A percentile compares a stretch with the other conserved stretches of the same genome.
These are phyloP conservation scores for Mycosphaerella arachidis DNA, from an alignment of 2,329 filamentous ascomycete species.

Conservation along the genomic window DNA sequence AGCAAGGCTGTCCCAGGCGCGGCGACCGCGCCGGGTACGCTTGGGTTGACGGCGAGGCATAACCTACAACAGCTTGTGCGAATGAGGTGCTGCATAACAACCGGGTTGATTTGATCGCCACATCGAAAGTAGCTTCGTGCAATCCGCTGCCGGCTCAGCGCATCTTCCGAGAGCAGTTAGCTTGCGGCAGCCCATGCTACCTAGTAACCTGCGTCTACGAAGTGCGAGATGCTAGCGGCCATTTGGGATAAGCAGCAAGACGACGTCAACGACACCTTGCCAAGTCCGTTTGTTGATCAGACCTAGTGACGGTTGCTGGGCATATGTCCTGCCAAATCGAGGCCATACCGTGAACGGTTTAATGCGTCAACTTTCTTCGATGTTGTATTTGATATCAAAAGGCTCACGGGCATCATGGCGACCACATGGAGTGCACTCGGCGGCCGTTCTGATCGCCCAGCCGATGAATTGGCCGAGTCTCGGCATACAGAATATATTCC, in stretches of 20 bases:
- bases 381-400: background rate
- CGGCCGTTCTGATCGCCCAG: background rate
- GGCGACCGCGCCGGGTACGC: background rate
- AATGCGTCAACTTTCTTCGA: background rate
- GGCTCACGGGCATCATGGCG: background rate
- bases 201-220: background rate
- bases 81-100: background rate
- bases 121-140: background rate
- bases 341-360: background rate
- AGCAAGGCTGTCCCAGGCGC: background rate
- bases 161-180: background rate
- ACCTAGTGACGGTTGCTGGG: background rate
- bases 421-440: background rate
- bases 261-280: background rate
- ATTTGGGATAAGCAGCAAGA: background rate
- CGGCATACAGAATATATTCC: background rate
- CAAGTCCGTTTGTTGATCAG: constrained; percentile 1
- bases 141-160: constrained; percentile 1
- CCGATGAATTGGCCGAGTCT: background rate
- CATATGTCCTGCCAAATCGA: background rate
- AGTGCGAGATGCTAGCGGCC: background rate
- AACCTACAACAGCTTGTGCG: background rate
- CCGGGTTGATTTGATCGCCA: background rate
- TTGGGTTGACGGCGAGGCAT: constrained; percentile 6
- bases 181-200: background rate